Evolutionary conservation across 2,329 filamentous ascomycete species (phyloP).

Genomic region (Alternaria sp.): DNA sequence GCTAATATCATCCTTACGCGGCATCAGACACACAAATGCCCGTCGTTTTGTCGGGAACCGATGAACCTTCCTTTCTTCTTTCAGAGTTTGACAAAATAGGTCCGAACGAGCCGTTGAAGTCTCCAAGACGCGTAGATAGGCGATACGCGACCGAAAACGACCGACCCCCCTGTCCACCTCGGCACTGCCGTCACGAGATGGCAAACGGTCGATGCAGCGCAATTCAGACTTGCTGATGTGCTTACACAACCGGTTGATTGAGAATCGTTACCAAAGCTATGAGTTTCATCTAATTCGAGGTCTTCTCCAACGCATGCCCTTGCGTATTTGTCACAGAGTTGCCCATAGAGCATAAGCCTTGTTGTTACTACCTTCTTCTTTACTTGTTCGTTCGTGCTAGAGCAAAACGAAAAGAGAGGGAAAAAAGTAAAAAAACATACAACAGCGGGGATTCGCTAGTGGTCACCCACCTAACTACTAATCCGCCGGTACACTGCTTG

Average conservation of each 20-base stretch:
- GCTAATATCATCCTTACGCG: not conserved
- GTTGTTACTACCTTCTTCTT: not conserved
- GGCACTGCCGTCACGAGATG: not conserved
- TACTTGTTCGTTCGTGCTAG: not conserved
- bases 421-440: too few species aligned
- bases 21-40: not conserved
- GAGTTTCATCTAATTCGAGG: not conserved
- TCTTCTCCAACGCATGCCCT: not conserved
- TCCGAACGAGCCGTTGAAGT: slow-evolving; percentile 5
- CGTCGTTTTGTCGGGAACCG: not conserved
- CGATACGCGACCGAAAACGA: not conserved
- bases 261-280: not conserved
- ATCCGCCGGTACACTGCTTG: too few species aligned
- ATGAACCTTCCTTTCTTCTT: not conserved
- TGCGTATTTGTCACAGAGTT: not conserved
- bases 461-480: too few species aligned
- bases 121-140: not conserved
- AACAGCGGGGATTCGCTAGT: too few species aligned
- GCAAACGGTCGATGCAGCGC: not conserved
- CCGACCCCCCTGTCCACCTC: not conserved
- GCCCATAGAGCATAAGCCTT: not conserved
- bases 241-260: not conserved
- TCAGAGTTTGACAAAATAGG: slow-evolving; percentile 3
- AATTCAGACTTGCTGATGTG: not conserved
- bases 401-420: too few species aligned